Evolutionary conservation across 75 land plant species (phyloP), one percentile per base, ranked within the genome.

Genomic region (Picea sitchensis): DNA sequence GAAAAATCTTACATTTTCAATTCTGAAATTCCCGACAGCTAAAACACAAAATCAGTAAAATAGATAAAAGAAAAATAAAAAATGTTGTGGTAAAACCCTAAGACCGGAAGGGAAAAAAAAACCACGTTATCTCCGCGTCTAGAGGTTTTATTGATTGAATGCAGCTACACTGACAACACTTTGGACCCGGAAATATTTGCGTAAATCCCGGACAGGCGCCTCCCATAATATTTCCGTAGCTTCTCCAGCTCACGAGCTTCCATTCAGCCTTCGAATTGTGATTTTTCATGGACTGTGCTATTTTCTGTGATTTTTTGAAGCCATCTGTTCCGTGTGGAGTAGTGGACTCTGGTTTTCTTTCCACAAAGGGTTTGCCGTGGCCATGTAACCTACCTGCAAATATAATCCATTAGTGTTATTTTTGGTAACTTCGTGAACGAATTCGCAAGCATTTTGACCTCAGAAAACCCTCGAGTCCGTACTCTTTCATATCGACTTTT

Each of bases 81-180:
- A 44, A 41, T 38, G 44, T 41, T 18, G 74, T 71, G 74, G 74
- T 71, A 44, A 71, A 71, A 71, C 74, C 74, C 74, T 71, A 71
- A 47, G 74, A 20, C 74, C 74, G 56, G 41, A 41, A 21, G 31
- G 36, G 36, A 67, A 36, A 41, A 32, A 36, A 34, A 17, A 71
- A 18, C 17, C 8, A 71, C 47, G 38, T 17, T 8, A 44, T 20
- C 74, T 41, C 3, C 41, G 44, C 44, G 11, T 71, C 44, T 12
- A 47, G 36, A 47, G 74, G 41, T 71, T 71, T 71, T 20, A 44
- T 71, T 71, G 74, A 44, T 44, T 51, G 56, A 51, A 51, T 51
- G 56, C 56, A 51, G 56, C 11, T 9, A 51, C 12, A 51, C 23
- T 71, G 56, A 71, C 44, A 47, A 41, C 23, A 41, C 74, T 17